Conservation (phyloP, 2,329 filamentous ascomycete genomes). For the Fusarium longipes region DNA sequence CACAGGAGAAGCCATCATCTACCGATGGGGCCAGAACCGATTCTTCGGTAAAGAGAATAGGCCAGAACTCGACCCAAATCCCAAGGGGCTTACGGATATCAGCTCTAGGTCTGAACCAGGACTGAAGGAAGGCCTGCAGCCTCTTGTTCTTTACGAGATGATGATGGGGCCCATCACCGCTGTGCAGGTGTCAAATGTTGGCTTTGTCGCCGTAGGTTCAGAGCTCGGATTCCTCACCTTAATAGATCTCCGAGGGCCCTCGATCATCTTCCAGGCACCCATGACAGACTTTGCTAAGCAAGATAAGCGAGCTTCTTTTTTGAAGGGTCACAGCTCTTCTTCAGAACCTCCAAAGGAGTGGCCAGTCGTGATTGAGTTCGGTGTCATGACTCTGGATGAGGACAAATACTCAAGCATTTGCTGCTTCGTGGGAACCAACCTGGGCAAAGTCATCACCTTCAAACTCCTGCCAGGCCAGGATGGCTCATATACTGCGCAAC, state of each 20-base stretch:
- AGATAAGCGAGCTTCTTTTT: constrained; percentile 81
- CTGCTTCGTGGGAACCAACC: constrained; percentile 89
- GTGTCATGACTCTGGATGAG: constrained; percentile 91
- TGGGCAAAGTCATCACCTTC: constrained; percentile 87
- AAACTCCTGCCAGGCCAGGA: constrained; percentile 84
- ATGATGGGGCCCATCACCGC: constrained; percentile 83
- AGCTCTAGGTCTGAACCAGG: constrained; percentile 75
- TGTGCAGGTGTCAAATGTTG: constrained; percentile 87
- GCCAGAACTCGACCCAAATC: constrained; percentile 65
- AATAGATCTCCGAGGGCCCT: constrained; percentile 87
- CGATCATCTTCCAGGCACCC: constrained; percentile 80
- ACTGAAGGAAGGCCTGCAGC: constrained; percentile 84
- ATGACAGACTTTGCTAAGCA: constrained; percentile 79
- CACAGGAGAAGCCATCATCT: constrained; percentile 87
- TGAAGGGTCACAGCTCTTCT: constrained; percentile 56
- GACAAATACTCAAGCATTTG: constrained; percentile 95
- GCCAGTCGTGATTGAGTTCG: constrained; percentile 87
- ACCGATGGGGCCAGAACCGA: constrained; percentile 86
- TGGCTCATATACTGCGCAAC: constrained; percentile 74
- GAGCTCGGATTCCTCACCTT: constrained; percentile 84
- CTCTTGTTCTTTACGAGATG: constrained; percentile 84
- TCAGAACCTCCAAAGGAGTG: constrained; percentile 70
- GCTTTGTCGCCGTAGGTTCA: constrained; percentile 89
- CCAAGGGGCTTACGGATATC: constrained; percentile 80
- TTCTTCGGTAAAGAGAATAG: constrained; percentile 72